Evolutionary conservation across 352 stramenopile genomes (phyloP), one percentile per base, ranked within the genome.

Genomic region (Blastocystis sp.): DNA sequence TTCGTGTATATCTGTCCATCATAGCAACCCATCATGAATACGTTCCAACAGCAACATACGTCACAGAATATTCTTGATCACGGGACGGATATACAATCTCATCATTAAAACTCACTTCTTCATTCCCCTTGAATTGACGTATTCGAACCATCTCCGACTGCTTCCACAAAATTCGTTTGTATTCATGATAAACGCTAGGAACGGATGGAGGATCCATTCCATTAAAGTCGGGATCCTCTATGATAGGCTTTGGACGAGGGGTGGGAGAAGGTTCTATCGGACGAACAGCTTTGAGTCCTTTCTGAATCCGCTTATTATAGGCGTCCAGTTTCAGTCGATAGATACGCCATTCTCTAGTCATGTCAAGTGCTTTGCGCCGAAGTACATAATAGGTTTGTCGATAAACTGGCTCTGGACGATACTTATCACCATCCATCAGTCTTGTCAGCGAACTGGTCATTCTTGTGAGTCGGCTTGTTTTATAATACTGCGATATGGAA

Each of bases 271-370:
- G 65, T 6, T 27, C 19, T 0, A 7, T 42, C 14, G 65, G 65
- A 49, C 6, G 43, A 56, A 9, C 19, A 0, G 24, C n/a, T 29
- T 19, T 21, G 12, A 37, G 11, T 19, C 71, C 71, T 14, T 27
- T 29, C n/a, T 63, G 39, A 11, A n/a, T 65, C 54, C 66, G 63
- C 71, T 66, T 83, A 5, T 83, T 14, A 42, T 83, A 83, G 6
- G 42, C 52, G 9, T 24, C 3, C 49, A 66, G 21, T 27, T 19
- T 29, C 1, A 29, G 6, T 32, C 65, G 19, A 56, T 83, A 83
- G 43, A 63, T 2, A 16, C 71, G 71, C 71, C 71, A 83, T 9
- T 57, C 42, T 11, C 51, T 29, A 16, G 71, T 83, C 6, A 46
- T 6, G 1, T 19, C 24, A 9, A 83, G 46, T 7, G 32, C 63